Base-by-base conservation (phyloP, 805 yeast genomes). In the Ogataea allantospora region DNA sequence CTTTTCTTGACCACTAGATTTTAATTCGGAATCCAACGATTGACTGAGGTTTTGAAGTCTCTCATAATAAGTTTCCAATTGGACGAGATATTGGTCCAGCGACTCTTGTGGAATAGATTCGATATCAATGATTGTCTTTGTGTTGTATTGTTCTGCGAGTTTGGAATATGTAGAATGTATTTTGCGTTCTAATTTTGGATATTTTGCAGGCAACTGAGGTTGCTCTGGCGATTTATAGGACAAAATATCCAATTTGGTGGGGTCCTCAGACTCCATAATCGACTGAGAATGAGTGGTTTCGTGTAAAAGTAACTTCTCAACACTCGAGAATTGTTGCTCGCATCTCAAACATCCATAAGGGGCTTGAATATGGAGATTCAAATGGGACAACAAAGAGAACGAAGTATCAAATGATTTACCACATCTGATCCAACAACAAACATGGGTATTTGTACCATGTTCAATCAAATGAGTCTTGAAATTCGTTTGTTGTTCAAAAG, bases 331-430 rank as follows among this genome's bases (percentile, higher is more conserved):
- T 39, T 75, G 78, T 54, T 83, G 89, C 1, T 71, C 78, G 0
- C 78, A 70, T 28, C 76, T 68, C 40, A 81, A 66, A 57, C 84
- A 91, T 46, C 77, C 74, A 13, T 79, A 71, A 43, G 84, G 66
- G 1, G 82, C 84, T 44, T 78, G 84, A 1, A 79, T 66, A 14
- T 36, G 40, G 17, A 30, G 13, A 12, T 29, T 25, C 11, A 36
- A 29, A n/a, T 36, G 40, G 12, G 31, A 8, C 35, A 36, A 14
- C 27, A 36, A 24, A 20, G 23, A 11, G 9, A 23, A 20, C 5
- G 27, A 17, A n/a, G 40, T 11, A 12, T 30, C 43, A 35, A 60
- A 62, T 13, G 46, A 49, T 19, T 26, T 27, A 14, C 47, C 36
- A 43, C 76, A 70, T 5, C 48, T 59, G 4, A 47, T 51, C 76